phyloP scores from a whole-genome alignment of 2,329 filamentous ascomycete genomes.

The Ceratocystis cubensis region DNA sequence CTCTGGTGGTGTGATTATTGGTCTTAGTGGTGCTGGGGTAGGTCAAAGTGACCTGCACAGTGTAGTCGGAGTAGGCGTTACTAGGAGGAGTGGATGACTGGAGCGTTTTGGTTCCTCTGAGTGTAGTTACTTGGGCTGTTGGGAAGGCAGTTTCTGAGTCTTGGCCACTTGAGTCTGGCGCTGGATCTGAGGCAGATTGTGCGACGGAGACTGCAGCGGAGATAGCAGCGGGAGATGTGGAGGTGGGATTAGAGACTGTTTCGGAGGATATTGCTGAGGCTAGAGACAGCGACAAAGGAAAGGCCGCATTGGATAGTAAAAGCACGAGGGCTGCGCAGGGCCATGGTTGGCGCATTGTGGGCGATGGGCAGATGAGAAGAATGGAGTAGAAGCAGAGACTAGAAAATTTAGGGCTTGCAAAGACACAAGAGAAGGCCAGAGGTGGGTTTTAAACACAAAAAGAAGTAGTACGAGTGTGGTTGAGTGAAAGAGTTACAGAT shows the following conservation, averaged over 20 bases:
- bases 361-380: neutral
- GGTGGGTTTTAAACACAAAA: neutral
- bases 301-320: neutral
- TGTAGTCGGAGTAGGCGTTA: constrained; percentile 35
- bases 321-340: constrained; percentile 5
- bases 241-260: neutral
- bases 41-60: constrained; percentile 32
- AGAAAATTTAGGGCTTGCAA: neutral
- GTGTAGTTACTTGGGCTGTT: constrained; percentile 29
- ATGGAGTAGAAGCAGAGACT: neutral
- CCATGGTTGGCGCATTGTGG: constrained; percentile 9
- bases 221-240: constrained; percentile 4
- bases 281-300: neutral
- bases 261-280: constrained; percentile 2
- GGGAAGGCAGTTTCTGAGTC: neutral
- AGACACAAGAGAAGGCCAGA: neutral
- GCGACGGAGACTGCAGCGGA: neutral
- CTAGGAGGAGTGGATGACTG: constrained; percentile 32
- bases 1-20: constrained; percentile 24
- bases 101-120: constrained; percentile 31
- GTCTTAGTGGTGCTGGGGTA: constrained; percentile 23
- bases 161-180: neutral
- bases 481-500: neutral
- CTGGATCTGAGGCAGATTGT: neutral
- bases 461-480: neutral